Evolutionary conservation across 306 rosid genomes (phyloP), one percentile per base, ranked within the genome.

Genomic region (Luffa acutangula): DNA sequence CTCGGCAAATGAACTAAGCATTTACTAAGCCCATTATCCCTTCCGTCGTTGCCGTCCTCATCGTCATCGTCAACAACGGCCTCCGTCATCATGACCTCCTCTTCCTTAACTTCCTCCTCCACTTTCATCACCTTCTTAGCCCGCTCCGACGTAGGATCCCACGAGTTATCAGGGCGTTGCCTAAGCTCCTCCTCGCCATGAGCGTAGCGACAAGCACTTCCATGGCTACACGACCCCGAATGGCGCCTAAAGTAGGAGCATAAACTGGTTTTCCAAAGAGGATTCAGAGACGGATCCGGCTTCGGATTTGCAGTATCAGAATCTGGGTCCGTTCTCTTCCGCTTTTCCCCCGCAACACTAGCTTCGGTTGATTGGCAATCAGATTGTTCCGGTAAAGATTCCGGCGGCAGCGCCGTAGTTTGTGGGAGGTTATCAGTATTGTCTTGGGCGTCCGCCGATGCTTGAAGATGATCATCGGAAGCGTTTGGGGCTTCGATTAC

Each of bases 71-170:
- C 93, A 4, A 78, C 87, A 10, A 92, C 76, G 37, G 49, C 86
- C 81, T 91, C 98, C 51, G 96, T 91, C 94, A 90, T 91, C 94
- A 95, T 90, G 4, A 91, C 89, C 6, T 82, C 90, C 52, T 77
- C 84, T 10, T 76, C 79, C 72, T 67, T 77, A 66, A 9, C 43
- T 39, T 80, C 79, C 43, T 43, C 53, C 64, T 83, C 87, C 18
- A 83, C 53, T 77, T 85, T 90, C 80, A 85, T 64, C 4, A 73
- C 83, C 91, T 93, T 95, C 89, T 90, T 93, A 6, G 90, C 97
- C 15, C 90, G 89, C 83, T 90, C 91, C 7, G 97, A 95, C 0
- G 99, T 95, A 39, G 97, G 99, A 86, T 95, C 99, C 97, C 98
- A 91, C 36, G 97, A 85, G 80, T 87, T 88, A 80, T 93, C 96